These are phyloP conservation scores for Dothistroma septosporum DNA, from an alignment of 2,329 filamentous ascomycete genomes.

Conservation along the genomic window DNA sequence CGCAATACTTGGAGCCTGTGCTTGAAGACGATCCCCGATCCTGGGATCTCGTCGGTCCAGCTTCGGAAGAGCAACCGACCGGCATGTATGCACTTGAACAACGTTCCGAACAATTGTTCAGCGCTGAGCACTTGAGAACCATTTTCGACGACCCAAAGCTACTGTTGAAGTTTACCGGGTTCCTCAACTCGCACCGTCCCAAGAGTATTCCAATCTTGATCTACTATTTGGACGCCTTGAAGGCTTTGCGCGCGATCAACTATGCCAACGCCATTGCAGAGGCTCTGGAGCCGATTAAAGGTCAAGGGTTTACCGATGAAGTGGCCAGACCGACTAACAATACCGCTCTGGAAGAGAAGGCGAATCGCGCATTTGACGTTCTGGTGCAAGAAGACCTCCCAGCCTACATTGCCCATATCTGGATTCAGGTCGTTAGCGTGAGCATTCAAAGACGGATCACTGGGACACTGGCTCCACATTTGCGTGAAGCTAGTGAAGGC, in stretches of 20 bases:
- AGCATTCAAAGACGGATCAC: conserved; percentile 66
- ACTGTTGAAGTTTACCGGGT: conserved; percentile 63
- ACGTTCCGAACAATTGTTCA: conserved; percentile 64
- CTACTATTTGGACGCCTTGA: conserved; percentile 68
- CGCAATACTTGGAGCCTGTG: conserved; percentile 45
- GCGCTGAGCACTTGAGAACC: conserved; percentile 58
- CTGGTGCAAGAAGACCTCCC: conserved; percentile 66
- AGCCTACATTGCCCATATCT: conserved; percentile 66
- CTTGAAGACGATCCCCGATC: conserved; percentile 52
- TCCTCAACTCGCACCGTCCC: conserved; percentile 57
- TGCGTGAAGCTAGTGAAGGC: conserved; percentile 67
- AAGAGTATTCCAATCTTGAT: conserved; percentile 62
- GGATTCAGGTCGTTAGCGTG: conserved; percentile 64
- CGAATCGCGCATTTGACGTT: conserved; percentile 60
- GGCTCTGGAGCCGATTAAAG: conserved; percentile 55
- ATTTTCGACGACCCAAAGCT: conserved; percentile 63
- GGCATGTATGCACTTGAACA: conserved; percentile 56
- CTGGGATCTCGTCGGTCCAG: conserved; percentile 50
- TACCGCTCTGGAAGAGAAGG: conserved; percentile 57
- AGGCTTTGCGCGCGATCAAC: conserved; percentile 65
- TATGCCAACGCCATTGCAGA: conserved; percentile 67
- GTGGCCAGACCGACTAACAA: conserved; percentile 54
- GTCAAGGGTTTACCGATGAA: conserved; percentile 53
- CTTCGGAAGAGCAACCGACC: conserved; percentile 27
- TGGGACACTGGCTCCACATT: conserved; percentile 59